These are phyloP conservation scores for Aureobasidium sp. DNA, from an alignment of 2,329 filamentous ascomycete species.

Conservation along the genomic window DNA sequence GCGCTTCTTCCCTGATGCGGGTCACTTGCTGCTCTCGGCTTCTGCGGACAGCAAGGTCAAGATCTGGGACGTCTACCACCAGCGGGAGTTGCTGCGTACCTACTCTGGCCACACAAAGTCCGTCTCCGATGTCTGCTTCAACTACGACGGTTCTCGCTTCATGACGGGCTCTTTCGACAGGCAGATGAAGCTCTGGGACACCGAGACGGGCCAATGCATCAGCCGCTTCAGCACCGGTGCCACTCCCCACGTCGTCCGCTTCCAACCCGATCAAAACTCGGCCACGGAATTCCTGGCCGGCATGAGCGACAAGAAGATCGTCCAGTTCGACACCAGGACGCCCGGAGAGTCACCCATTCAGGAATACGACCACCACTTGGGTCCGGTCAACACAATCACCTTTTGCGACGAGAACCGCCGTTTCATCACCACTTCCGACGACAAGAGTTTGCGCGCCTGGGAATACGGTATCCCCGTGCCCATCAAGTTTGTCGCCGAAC, in stretches of 20 bases:
- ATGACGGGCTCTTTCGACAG: conserved; percentile 88
- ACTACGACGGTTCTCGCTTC: conserved; percentile 72
- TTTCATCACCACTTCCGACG: conserved; percentile 96
- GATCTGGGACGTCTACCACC: conserved; percentile 90
- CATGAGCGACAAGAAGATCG: conserved; percentile 98
- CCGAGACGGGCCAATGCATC: conserved; percentile 82
- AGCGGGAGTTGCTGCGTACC: conserved; percentile 79
- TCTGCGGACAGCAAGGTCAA: conserved; percentile 85
- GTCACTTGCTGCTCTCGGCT: conserved; percentile 82
- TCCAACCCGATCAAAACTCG: conserved; percentile 71
- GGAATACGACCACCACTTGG: conserved; percentile 96
- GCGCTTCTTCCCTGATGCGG: conserved; percentile 80
- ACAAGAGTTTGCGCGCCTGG: conserved; percentile 93
- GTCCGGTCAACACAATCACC: conserved; percentile 94
- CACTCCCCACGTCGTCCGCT: conserved; percentile 88
- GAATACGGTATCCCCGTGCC: conserved; percentile 97
- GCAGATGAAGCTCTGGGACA: conserved; percentile 96
- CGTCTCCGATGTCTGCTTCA: conserved; percentile 84
- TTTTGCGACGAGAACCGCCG: conserved; percentile 91
- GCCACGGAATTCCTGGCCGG: conserved; percentile 88
- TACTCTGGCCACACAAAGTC: conserved; percentile 86
- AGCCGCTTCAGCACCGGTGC: conserved; percentile 87
- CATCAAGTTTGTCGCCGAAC: conserved; percentile 82
- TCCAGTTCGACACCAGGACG: conserved; percentile 89
- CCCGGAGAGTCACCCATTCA: conserved; percentile 59